phyloP scores from a whole-genome alignment of 2,329 filamentous ascomycete species.

The Elsinoe australis region DNA sequence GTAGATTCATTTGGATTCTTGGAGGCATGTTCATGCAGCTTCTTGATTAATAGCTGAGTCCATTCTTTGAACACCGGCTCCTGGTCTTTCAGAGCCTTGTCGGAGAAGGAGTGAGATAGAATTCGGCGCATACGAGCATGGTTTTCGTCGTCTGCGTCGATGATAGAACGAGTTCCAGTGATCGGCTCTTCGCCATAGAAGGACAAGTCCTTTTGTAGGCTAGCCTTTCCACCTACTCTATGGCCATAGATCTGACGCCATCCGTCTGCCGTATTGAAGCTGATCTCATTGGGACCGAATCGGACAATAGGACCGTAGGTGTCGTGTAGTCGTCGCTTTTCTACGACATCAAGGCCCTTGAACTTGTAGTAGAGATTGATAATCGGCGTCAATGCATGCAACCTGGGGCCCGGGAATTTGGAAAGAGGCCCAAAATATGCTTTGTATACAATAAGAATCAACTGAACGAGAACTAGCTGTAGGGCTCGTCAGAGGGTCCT shows the following conservation, averaged over 20 bases:
- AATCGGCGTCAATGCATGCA: slow-evolving; percentile 23
- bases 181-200: slow-evolving; percentile 20
- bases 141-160: slow-evolving; percentile 31
- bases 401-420: slow-evolving; percentile 38
- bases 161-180: slow-evolving; percentile 10
- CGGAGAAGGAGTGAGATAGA: slow-evolving; percentile 36
- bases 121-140: slow-evolving; percentile 35
- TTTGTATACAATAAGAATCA: slow-evolving; percentile 29
- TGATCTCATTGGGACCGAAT: slow-evolving; percentile 42
- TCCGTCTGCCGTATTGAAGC: slow-evolving; percentile 34
- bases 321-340: slow-evolving; percentile 29
- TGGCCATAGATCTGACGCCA: slow-evolving; percentile 41
- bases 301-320: slow-evolving; percentile 42
- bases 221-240: slow-evolving; percentile 16
- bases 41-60: slow-evolving; percentile 35
- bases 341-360: slow-evolving; percentile 18
- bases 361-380: slow-evolving; percentile 4
- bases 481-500: neutral
- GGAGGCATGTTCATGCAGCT: slow-evolving; percentile 31
- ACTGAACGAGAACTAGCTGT: slow-evolving; percentile 1
- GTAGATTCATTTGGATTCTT: slow-evolving; percentile 23
- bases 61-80: slow-evolving; percentile 36
- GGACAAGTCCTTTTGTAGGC: slow-evolving; percentile 26
- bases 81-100: slow-evolving; percentile 35
- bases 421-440: slow-evolving; percentile 39